These are phyloP conservation scores for Neonectria sp. DNA, from an alignment of 2,329 filamentous ascomycete species.

Conservation along the genomic window DNA sequence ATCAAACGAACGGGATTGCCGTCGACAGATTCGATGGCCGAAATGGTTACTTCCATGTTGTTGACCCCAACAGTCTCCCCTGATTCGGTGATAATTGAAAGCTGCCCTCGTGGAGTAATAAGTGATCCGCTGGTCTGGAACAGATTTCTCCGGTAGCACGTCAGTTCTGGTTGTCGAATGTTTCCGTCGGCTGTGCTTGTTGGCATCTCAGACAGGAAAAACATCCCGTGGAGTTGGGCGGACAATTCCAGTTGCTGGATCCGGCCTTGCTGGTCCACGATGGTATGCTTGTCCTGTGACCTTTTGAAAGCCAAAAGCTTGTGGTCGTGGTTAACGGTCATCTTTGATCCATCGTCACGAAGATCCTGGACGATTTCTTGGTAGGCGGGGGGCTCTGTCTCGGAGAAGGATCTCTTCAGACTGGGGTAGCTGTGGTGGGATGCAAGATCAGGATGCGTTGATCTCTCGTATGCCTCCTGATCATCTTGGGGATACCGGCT, in stretches of 20 bases:
- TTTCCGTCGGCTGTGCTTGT: constrained; percentile 72
- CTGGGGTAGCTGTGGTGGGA: constrained; percentile 68
- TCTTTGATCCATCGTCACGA: constrained; percentile 70
- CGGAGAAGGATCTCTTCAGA: constrained; percentile 72
- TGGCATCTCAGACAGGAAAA: constrained; percentile 87
- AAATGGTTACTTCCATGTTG: constrained; percentile 88
- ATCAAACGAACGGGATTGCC: constrained; percentile 94
- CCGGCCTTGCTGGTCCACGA: constrained; percentile 72
- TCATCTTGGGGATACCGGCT: constrained; percentile 70
- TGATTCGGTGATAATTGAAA: constrained; percentile 86
- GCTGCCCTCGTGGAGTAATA: constrained; percentile 82
- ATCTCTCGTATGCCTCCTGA: constrained; percentile 67
- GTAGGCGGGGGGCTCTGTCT: constrained; percentile 69
- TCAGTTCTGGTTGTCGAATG: constrained; percentile 83
- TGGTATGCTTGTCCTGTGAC: constrained; percentile 71
- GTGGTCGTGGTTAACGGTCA: constrained; percentile 72
- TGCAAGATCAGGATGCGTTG: constrained; percentile 63
- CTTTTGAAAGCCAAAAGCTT: constrained; percentile 73
- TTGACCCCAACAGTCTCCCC: constrained; percentile 88
- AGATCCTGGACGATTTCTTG: constrained; percentile 74
- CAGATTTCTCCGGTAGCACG: constrained; percentile 94
- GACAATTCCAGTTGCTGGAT: constrained; percentile 74
- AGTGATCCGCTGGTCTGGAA: constrained; percentile 96
- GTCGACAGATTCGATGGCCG: constrained; percentile 95
- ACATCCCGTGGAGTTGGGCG: constrained; percentile 90